These are phyloP conservation scores for Colletotrichum theobromicola DNA, from an alignment of 2,329 filamentous ascomycete species.

Conservation along the genomic window DNA sequence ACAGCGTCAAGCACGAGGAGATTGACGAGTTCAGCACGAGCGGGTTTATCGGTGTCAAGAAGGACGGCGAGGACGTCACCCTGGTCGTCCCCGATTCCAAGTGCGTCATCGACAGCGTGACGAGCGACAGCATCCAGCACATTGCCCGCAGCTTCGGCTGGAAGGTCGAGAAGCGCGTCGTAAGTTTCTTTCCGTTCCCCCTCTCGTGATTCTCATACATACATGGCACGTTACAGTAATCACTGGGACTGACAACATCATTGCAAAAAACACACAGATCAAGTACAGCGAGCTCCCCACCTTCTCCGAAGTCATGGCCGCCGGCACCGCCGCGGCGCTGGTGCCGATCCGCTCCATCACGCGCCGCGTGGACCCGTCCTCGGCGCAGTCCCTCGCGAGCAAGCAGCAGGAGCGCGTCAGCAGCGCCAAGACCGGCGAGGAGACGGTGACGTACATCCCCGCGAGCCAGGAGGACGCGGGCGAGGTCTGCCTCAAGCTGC, in stretches of 20 bases:
- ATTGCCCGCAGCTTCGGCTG: conserved; percentile 83
- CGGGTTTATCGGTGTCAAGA: conserved; percentile 84
- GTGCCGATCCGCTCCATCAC: conserved; percentile 94
- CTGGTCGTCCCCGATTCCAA: conserved; percentile 87
- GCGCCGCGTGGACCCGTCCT: conserved; percentile 53
- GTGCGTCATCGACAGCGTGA: conserved; percentile 87
- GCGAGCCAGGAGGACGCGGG: conserved; percentile 71
- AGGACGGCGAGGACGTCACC: conserved; percentile 62
- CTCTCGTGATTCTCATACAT: neutral
- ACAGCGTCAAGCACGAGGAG: conserved; percentile 82
- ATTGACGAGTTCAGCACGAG: conserved; percentile 97
- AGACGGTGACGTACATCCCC: conserved; percentile 62
- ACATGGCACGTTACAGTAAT: neutral
- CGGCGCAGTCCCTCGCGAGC: conserved; percentile 42
- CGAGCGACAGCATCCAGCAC: conserved; percentile 76
- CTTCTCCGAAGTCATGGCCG: conserved; percentile 81
- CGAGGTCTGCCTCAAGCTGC: conserved; percentile 72
- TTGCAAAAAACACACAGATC: conserved; percentile 59
- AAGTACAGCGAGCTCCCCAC: conserved; percentile 61
- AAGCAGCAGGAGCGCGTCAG: conserved; percentile 43
- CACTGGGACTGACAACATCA: neutral
- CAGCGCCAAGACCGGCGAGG: conserved; percentile 38
- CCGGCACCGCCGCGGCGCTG: conserved; percentile 88
- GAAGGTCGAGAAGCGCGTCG: conserved; percentile 77
- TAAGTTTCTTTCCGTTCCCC: conserved; percentile 40